Percentiles rank a stretch among this genome's conserved stretches.
phyloP scores from a whole-genome alignment of 805 yeast genomes.

The Cyberlindnera mycetangii region DNA sequence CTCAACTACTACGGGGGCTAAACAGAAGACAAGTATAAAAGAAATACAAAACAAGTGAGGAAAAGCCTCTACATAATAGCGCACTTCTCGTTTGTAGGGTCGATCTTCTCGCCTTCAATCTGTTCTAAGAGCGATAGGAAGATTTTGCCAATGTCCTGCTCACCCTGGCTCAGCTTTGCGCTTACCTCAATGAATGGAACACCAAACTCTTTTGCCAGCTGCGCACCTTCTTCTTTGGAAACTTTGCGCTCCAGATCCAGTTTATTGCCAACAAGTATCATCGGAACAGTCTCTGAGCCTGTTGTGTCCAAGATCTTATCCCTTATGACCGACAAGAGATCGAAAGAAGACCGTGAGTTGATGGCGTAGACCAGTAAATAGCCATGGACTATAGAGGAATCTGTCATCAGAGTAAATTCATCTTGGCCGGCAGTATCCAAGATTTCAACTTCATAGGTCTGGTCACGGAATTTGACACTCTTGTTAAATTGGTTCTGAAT shows the following conservation, averaged over 20 bases:
- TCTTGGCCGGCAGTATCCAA: conserved; percentile 94
- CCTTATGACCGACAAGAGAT: conserved; percentile 68
- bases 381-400: conserved; percentile 79
- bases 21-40: neutral
- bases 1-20: too few relatives aligned
- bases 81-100: conserved; percentile 48
- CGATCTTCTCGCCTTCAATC: conserved; percentile 64
- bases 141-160: conserved; percentile 62
- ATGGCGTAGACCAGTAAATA: conserved; percentile 80
- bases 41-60: neutral
- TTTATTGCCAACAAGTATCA: conserved; percentile 76
- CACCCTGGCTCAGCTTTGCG: conserved; percentile 76
- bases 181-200: conserved; percentile 81
- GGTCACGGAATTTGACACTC: conserved; percentile 62
- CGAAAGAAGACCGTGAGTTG: conserved; percentile 73
- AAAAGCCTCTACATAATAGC: conserved; percentile 10
- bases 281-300: conserved; percentile 70
- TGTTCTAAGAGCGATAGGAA: conserved; percentile 58
- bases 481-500: conserved; percentile 83
- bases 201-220: conserved; percentile 58
- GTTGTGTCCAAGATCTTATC: conserved; percentile 77
- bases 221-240: conserved; percentile 52
- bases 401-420: conserved; percentile 77
- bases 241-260: conserved; percentile 68
- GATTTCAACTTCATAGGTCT: conserved; percentile 77